These are phyloP conservation scores for Naganishia cerealis DNA, from an alignment of 1,284 basidiomycete genomes.

Conservation along the genomic window DNA sequence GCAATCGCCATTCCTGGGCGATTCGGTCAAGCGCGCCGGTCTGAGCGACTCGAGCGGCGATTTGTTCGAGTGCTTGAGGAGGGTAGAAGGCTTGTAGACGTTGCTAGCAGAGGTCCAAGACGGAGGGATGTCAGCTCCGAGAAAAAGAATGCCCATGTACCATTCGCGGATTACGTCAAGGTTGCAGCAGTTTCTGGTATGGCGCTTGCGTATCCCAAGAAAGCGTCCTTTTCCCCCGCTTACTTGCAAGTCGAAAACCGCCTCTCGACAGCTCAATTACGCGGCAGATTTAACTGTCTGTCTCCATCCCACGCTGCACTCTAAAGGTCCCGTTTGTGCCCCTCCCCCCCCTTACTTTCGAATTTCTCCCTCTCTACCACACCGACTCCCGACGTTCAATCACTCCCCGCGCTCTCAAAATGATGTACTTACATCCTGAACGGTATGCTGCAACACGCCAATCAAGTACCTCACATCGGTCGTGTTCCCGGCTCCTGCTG, in stretches of 20 bases:
- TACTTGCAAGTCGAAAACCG: too few species aligned
- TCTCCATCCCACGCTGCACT: too few species aligned
- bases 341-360: too few species aligned
- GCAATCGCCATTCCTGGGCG: slow-evolving; percentile 52
- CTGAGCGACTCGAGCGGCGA: slow-evolving; percentile 52
- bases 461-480: slow-evolving; percentile 23
- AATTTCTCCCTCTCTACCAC: too few species aligned
- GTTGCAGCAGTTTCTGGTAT: too few species aligned
- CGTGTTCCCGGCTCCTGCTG: slow-evolving; percentile 29
- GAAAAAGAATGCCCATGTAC: not conserved
- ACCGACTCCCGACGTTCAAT: not conserved
- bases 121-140: not conserved
- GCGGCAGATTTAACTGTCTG: too few species aligned
- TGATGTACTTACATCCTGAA: slow-evolving; percentile 21
- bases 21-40: slow-evolving; percentile 53
- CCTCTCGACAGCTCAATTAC: too few species aligned
- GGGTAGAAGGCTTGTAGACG: slow-evolving; percentile 56
- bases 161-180: too few species aligned
- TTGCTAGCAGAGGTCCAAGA: slow-evolving; percentile 46
- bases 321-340: too few species aligned
- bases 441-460: slow-evolving; percentile 21
- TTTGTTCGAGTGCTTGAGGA: slow-evolving; percentile 50
- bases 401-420: not conserved
- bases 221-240: too few species aligned
- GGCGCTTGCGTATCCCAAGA: too few species aligned